Evolutionary conservation across 306 rosid species (phyloP).

Genomic region (Cucumis hystrix): DNA sequence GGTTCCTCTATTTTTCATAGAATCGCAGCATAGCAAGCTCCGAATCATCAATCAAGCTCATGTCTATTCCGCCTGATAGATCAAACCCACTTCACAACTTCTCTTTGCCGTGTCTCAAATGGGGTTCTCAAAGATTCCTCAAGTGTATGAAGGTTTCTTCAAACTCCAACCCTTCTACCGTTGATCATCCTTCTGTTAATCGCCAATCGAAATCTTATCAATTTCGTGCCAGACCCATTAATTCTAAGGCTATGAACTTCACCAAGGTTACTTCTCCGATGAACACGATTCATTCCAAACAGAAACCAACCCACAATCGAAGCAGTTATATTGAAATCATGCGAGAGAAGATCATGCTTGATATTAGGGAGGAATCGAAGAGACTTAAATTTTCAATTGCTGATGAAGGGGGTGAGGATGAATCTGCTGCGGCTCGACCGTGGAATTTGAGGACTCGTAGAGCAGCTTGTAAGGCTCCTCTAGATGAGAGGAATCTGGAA

Average conservation of each 20-base stretch:
- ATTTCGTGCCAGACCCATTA: slow-evolving; percentile 1
- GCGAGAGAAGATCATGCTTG: slow-evolving; percentile 18
- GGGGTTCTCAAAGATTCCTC: slow-evolving; percentile 42
- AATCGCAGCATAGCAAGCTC: neutral
- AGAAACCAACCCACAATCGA: slow-evolving; percentile 4
- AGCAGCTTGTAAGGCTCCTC: slow-evolving; percentile 41
- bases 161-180: slow-evolving; percentile 3
- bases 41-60: neutral
- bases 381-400: slow-evolving; percentile 23
- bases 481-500: slow-evolving; percentile 17
- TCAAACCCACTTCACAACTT: slow-evolving; percentile 47
- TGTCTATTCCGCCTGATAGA: slow-evolving; percentile 33
- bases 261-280: neutral
- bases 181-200: slow-evolving; percentile 17
- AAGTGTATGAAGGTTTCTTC: slow-evolving; percentile 25
- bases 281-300: neutral
- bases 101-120: slow-evolving; percentile 44
- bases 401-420: slow-evolving; percentile 13
- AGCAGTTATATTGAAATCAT: slow-evolving; percentile 11
- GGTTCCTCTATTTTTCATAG: neutral
- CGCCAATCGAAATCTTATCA: slow-evolving; percentile 1
- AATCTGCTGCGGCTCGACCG: slow-evolving; percentile 19
- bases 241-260: neutral
- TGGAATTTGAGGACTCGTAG: slow-evolving; percentile 53
- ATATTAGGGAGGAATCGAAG: slow-evolving; percentile 23